Evolutionary conservation across 140 eudicot species (phyloP).

Genomic region (Flaveria floridana): DNA sequence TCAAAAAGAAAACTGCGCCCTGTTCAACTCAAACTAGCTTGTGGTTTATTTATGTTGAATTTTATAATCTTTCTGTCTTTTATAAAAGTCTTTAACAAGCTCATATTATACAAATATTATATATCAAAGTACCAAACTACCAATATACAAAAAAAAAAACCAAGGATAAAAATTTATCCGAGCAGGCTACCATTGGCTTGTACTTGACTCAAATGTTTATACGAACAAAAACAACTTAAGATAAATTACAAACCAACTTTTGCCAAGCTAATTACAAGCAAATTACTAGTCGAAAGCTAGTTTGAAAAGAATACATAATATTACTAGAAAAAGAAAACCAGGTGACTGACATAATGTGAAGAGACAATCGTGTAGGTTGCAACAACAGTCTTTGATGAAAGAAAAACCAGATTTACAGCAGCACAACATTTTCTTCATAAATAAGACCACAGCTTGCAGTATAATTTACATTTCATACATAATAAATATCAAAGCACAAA

Average conservation of each 20-base stretch:
- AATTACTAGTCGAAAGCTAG: not conserved
- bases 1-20: not conserved
- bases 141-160: too few relatives aligned
- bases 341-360: not conserved
- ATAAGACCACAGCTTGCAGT: constrained; percentile 45
- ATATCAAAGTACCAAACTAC: not conserved
- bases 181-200: not conserved
- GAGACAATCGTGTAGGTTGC: not conserved
- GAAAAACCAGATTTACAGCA: constrained; percentile 22
- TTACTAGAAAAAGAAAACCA: not conserved
- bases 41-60: not conserved
- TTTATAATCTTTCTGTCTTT: not conserved
- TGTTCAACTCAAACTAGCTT: not conserved
- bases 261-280: not conserved
- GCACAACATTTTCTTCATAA: constrained; percentile 37
- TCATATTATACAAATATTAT: not conserved
- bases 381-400: constrained; percentile 3
- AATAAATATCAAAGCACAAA: constrained; percentile 41
- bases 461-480: constrained; percentile 60
- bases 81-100: too few relatives aligned
- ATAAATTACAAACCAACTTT: not conserved
- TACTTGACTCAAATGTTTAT: not conserved
- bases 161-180: too few relatives aligned
- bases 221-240: not conserved
- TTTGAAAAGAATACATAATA: not conserved